Conservation (phyloP, 2,329 filamentous ascomycete species). For the Drechslerella stenobrocha region DNA sequence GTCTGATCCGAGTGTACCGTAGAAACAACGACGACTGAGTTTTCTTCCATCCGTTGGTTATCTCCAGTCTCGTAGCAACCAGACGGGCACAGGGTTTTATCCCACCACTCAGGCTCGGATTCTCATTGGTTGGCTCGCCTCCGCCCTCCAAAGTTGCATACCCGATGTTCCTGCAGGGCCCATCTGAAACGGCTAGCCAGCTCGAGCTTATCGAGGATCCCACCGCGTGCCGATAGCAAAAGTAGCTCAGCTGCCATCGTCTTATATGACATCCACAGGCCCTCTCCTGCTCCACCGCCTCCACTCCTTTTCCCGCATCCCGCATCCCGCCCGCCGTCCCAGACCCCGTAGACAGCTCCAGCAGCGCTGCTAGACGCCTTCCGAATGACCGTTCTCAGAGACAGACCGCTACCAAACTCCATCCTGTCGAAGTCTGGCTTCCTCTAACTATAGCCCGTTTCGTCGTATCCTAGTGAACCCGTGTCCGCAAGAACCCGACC, state of each 20-base stretch:
- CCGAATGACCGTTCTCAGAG: conserved; percentile 41
- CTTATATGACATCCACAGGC: neutral
- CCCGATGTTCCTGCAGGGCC: neutral
- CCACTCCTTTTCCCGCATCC: neutral
- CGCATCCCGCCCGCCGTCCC: neutral
- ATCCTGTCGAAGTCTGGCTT: conserved; percentile 45
- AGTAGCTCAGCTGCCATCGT: conserved; percentile 22
- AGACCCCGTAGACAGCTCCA: neutral
- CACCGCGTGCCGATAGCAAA: conserved; percentile 15
- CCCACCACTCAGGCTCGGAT: too few relatives aligned
- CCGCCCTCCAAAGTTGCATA: too few relatives aligned
- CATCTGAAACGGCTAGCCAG: too few relatives aligned
- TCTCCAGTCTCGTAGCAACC: too few relatives aligned
- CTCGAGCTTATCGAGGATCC: too few relatives aligned
- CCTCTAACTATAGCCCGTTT: conserved; percentile 31
- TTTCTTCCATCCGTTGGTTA: too few relatives aligned
- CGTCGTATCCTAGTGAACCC: too few relatives aligned
- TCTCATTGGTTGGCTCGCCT: too few relatives aligned
- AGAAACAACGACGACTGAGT: conserved; percentile 34
- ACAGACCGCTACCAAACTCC: conserved; percentile 46
- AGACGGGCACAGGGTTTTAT: too few relatives aligned
- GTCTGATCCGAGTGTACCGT: conserved; percentile 40
- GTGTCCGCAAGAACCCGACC: neutral
- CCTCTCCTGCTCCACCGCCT: neutral
- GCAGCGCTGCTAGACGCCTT: neutral